A percentile compares a stretch with the other conserved stretches of the same genome.
These are phyloP conservation scores for Isoetes taiwanensis DNA, from an alignment of 75 land plant genomes.

Conservation along the genomic window DNA sequence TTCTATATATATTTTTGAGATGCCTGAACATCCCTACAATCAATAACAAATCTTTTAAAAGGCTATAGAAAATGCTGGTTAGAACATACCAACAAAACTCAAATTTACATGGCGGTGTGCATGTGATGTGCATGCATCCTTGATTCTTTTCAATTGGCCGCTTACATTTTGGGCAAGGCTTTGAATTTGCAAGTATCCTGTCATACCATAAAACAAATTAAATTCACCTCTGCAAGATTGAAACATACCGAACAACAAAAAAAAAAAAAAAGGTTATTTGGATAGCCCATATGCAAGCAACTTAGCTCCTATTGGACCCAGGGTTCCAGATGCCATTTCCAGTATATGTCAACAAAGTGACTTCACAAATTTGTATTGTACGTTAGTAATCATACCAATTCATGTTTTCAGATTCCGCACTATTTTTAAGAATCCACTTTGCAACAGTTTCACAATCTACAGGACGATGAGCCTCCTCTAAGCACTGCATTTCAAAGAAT, in stretches of 20 bases:
- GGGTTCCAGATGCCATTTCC: too few species aligned
- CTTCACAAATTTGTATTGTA: background rate
- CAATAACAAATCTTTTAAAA: background rate
- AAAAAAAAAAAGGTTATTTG: background rate
- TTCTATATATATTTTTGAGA: too few species aligned
- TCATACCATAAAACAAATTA: background rate
- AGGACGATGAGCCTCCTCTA: constrained; percentile 91
- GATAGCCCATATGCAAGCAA: background rate
- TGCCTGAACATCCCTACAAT: too few species aligned
- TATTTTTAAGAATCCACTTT: constrained; percentile 1
- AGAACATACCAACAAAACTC: constrained; percentile 16
- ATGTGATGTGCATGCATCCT: constrained; percentile 21
- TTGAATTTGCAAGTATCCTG: constrained; percentile 17
- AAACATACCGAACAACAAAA: background rate
- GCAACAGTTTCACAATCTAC: constrained; percentile 40
- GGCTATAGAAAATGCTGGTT: background rate
- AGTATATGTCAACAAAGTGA: too few species aligned
- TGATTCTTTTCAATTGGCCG: constrained; percentile 6
- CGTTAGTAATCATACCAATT: constrained; percentile 12
- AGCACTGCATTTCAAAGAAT: constrained; percentile 35
- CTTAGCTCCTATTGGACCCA: too few species aligned
- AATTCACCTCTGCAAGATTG: background rate
- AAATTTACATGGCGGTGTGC: constrained; percentile 11
- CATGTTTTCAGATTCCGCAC: constrained; percentile 15
- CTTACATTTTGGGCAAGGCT: constrained; percentile 20